Base-by-base conservation (phyloP, 306 rosid species). In the Coriaria nepalensis region DNA sequence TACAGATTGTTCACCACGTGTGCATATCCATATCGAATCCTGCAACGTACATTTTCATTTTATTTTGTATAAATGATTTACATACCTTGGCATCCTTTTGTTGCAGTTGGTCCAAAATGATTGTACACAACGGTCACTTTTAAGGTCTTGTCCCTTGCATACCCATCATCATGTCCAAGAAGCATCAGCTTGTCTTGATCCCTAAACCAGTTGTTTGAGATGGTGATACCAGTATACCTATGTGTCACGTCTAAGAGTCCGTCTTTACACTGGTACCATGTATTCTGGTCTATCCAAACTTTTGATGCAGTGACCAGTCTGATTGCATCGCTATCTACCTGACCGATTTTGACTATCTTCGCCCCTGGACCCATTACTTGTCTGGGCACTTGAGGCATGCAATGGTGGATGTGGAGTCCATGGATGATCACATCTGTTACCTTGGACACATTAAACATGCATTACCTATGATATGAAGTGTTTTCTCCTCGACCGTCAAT, bases 61-160 rank as follows among this genome's bases (percentile, higher is more conserved):
- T 15, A 14, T 35, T 5, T n/a, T 50, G 6, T 8, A 41, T 0
- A 44, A 43, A 41, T 4, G 13, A 49, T 10, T 33, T 8, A 7
- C 6, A 4, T 49, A 71, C 73, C 78, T 59, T 4, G 71, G 66
- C 62, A 5, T 47, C 29, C n/a, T n/a, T n/a, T n/a, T n/a, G n/a
- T 73, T 73, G 68, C 74, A 68, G 20, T 55, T 51, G 74, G 74
- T 57, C 78, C 78, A 33, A 73, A 73, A 62, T 73, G 78, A 49
- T 73, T 73, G 37, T 67, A 68, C 6, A 68, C n/a, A 2, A 73
- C 50, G 0, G 78, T 73, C 6, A 73, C 78, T 40, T 13, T 63
- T 74, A 73, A 67, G 47, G 45, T 63, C 68, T 35, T 47, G 52
- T 73, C 74, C 1, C 61, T 39, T 0, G 45, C 1, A 29, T 53